Evolutionary conservation across 345 rosid genomes (phyloP).

Genomic region (Citrus cavaleriei): DNA sequence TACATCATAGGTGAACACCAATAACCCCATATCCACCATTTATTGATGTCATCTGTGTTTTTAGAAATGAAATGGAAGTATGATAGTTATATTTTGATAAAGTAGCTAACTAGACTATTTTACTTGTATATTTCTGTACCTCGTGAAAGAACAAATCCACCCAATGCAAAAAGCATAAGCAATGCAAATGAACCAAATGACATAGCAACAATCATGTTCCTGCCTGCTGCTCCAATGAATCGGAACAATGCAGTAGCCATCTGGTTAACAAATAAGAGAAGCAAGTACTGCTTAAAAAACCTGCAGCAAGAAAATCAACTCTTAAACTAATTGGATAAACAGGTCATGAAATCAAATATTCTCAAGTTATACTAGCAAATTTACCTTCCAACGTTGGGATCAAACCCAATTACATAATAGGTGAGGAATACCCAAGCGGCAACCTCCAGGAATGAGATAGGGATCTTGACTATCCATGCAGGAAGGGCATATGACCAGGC

Average conservation of each 20-base stretch:
- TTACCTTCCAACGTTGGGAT: conserved; percentile 72
- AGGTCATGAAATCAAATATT: background rate
- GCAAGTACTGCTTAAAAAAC: conserved; percentile 55
- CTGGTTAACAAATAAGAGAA: conserved; percentile 53
- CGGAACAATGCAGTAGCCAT: conserved; percentile 70
- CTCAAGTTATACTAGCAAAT: background rate
- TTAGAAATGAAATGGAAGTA: background rate
- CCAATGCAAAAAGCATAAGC: conserved; percentile 48
- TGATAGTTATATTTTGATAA: background rate
- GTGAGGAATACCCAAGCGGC: conserved; percentile 55
- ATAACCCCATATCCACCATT: conserved; percentile 63
- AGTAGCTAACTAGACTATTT: background rate
- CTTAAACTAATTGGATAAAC: background rate
- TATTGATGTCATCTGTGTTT: conserved; percentile 58
- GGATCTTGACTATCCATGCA: conserved; percentile 72
- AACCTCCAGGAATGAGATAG: conserved; percentile 62
- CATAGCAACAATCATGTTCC: conserved; percentile 64
- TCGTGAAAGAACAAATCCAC: conserved; percentile 69
- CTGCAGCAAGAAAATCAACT: conserved; percentile 33
- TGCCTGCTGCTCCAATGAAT: conserved; percentile 48
- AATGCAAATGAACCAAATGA: conserved; percentile 63
- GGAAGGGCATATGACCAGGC: conserved; percentile 81
- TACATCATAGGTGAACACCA: conserved; percentile 31
- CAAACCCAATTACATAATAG: conserved; percentile 73
- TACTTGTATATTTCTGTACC: conserved; percentile 16